Percentiles rank a stretch among this genome's conserved stretches.
These are phyloP conservation scores for Cucurbita maxima DNA, from an alignment of 306 rosid species.

Conservation along the genomic window DNA sequence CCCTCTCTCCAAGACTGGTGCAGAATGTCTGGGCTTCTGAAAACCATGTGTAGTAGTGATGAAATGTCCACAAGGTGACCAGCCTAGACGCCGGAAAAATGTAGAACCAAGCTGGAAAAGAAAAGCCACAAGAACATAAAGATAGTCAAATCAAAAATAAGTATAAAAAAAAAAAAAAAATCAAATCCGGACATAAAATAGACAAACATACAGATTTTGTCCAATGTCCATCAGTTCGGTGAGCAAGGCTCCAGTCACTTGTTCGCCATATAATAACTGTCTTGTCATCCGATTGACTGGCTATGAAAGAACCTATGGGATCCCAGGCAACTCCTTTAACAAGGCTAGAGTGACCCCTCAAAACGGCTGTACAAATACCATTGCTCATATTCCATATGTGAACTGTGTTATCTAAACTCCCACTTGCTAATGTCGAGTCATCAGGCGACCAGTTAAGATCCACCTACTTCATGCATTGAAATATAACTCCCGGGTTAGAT, in stretches of 20 bases:
- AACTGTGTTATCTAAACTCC: slow-evolving; percentile 89
- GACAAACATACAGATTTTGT: slow-evolving; percentile 66
- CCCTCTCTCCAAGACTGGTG: slow-evolving; percentile 98
- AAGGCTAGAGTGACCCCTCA: slow-evolving; percentile 96
- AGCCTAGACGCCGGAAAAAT: slow-evolving; percentile 94
- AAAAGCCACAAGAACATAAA: slow-evolving; percentile 7
- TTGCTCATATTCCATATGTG: slow-evolving; percentile 92
- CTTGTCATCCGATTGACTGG: slow-evolving; percentile 97
- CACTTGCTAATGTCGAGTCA: slow-evolving; percentile 89
- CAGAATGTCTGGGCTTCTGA: slow-evolving; percentile 99
- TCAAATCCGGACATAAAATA: neutral
- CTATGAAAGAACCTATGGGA: slow-evolving; percentile 95
- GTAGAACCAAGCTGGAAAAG: slow-evolving; percentile 91
- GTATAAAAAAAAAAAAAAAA: neutral
- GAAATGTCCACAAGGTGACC: slow-evolving; percentile 99
- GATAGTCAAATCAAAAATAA: neutral
- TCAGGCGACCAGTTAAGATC: slow-evolving; percentile 99
- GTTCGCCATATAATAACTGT: slow-evolving; percentile 97
- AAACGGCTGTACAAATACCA: slow-evolving; percentile 96
- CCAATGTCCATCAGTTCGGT: slow-evolving; percentile 97
- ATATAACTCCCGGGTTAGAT: slow-evolving; percentile 42
- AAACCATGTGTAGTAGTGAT: slow-evolving; percentile 97
- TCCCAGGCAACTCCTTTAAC: slow-evolving; percentile 99
- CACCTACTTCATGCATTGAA: slow-evolving; percentile 95
- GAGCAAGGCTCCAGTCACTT: slow-evolving; percentile 98